phyloP scores from a whole-genome alignment of 2,329 filamentous ascomycete genomes.

The Elsinoe batatas region DNA sequence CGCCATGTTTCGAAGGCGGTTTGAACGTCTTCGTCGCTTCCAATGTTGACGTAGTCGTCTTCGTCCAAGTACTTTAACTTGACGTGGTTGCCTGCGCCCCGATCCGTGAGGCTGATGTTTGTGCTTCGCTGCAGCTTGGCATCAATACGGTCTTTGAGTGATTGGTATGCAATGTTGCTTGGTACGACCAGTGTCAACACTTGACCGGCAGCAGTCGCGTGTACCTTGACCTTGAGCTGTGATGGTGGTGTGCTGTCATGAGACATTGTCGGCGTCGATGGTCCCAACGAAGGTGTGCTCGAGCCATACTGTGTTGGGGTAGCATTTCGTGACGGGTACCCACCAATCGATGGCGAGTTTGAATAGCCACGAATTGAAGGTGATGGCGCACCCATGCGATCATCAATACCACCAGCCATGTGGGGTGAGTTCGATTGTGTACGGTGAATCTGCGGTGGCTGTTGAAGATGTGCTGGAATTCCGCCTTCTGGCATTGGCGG shows the following conservation, averaged over 20 bases:
- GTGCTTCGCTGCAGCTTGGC: conserved; percentile 86
- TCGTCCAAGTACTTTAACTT: conserved; percentile 89
- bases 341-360: conserved; percentile 37
- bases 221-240: conserved; percentile 92
- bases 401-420: conserved; percentile 48
- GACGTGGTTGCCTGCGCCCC: conserved; percentile 46
- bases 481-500: conserved; percentile 33
- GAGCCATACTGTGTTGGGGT: conserved; percentile 36
- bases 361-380: conserved; percentile 34
- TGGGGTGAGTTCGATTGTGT: conserved; percentile 75
- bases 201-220: conserved; percentile 65
- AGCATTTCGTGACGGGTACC: conserved; percentile 21
- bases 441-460: conserved; percentile 36
- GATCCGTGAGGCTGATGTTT: conserved; percentile 69
- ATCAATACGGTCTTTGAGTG: conserved; percentile 88
- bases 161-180: conserved; percentile 90
- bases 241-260: conserved; percentile 35
- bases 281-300: conserved; percentile 19
- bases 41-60: conserved; percentile 84
- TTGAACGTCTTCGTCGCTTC: conserved; percentile 92
- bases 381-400: conserved; percentile 44
- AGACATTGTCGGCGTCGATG: conserved; percentile 7
- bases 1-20: conserved; percentile 93
- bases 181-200: conserved; percentile 94
- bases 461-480: conserved; percentile 4